Percentiles rank a stretch among this genome's conserved stretches.
phyloP scores from a whole-genome alignment of 1,139 yeast genomes.

The Suhomyces chickasaworum region DNA sequence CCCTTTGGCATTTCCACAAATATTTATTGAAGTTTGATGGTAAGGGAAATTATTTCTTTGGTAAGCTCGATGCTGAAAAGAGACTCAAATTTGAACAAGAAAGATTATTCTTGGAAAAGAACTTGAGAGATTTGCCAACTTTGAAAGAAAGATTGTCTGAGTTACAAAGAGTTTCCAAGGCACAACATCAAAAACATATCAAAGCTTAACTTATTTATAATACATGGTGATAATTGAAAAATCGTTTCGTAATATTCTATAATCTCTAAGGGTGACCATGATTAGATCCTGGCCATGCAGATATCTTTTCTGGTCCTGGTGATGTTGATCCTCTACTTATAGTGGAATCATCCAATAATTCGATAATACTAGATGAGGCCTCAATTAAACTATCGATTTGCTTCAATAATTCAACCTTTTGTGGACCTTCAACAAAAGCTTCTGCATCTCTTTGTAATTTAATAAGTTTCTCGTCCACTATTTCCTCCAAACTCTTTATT shows the following conservation, averaged over 20 bases:
- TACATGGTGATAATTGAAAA: not conserved
- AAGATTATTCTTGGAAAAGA: conserved; percentile 62
- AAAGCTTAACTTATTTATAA: conserved; percentile 2
- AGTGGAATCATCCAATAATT: conserved; percentile 23
- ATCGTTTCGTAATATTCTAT: not conserved
- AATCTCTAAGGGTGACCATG: conserved; percentile 58
- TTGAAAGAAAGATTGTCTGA: conserved; percentile 66
- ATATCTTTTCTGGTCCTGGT: conserved; percentile 44
- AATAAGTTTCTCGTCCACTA: conserved; percentile 42
- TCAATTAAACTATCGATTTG: conserved; percentile 24
- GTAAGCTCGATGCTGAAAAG: conserved; percentile 66
- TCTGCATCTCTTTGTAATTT: conserved; percentile 16
- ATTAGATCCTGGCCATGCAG: conserved; percentile 71
- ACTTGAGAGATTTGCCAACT: conserved; percentile 65
- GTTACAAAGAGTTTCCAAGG: conserved; percentile 53
- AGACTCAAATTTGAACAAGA: conserved; percentile 74
- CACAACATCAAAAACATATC: conserved; percentile 34
- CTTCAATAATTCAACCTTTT: conserved; percentile 18
- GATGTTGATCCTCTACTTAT: conserved; percentile 35
- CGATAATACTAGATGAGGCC: conserved; percentile 20
- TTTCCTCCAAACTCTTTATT: conserved; percentile 44
- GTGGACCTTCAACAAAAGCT: conserved; percentile 16
- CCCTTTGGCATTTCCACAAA: conserved; percentile 91
- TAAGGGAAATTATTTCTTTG: conserved; percentile 73
- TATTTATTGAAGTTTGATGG: conserved; percentile 83